A percentile compares a stretch with the other conserved stretches of the same genome.
These are phyloP conservation scores for Cladosporium phlei DNA, from an alignment of 2,329 filamentous ascomycete species.

Conservation along the genomic window DNA sequence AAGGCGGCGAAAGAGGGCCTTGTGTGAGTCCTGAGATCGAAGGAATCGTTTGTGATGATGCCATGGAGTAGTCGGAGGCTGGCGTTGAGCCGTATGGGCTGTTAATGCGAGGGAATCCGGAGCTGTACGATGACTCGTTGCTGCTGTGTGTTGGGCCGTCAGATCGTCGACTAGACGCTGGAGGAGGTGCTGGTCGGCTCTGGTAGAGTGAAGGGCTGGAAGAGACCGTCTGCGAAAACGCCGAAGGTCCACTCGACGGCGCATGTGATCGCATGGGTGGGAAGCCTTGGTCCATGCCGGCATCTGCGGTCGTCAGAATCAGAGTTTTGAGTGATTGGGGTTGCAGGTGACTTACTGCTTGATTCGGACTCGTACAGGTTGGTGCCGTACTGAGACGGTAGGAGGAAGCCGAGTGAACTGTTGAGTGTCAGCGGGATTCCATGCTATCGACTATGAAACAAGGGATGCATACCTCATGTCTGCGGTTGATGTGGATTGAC, in stretches of 20 bases:
- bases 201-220: conserved; percentile 31
- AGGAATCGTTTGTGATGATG: conserved; percentile 26
- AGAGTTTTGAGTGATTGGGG: not conserved
- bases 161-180: conserved; percentile 21
- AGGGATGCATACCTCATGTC: conserved; percentile 31
- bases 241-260: conserved; percentile 21
- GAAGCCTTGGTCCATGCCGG: conserved; percentile 30
- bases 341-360: conserved; percentile 24
- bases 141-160: conserved; percentile 20
- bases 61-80: conserved; percentile 25
- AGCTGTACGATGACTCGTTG: conserved; percentile 22
- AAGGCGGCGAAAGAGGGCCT: conserved; percentile 28
- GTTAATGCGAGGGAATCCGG: conserved; percentile 26
- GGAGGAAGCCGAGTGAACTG: conserved; percentile 33
- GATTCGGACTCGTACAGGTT: conserved; percentile 26
- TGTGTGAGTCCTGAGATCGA: conserved; percentile 33
- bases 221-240: conserved; percentile 26
- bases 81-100: conserved; percentile 26
- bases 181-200: conserved; percentile 21
- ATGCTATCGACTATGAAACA: not conserved
- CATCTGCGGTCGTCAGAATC: conserved; percentile 3
- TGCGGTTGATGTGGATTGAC: conserved; percentile 24
- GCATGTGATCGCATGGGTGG: conserved; percentile 31
- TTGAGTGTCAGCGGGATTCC: not conserved
- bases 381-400: conserved; percentile 33